Evolutionary conservation across 148 eudicot genomes (phyloP), one percentile per base, ranked within the genome.

Genomic region (Linanthus parryae): DNA sequence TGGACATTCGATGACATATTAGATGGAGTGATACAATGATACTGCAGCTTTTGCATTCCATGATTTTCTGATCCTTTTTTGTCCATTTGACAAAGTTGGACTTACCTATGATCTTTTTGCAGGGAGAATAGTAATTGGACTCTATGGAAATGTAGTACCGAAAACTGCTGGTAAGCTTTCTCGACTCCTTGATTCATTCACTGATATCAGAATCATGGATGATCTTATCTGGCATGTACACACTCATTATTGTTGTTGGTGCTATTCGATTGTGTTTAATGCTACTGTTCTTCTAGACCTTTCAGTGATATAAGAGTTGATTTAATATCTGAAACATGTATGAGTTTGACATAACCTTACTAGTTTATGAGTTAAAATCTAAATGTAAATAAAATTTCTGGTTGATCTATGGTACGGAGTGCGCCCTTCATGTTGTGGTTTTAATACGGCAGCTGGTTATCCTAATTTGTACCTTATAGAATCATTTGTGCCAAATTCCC

Each of bases 81-180:
- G 50, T 10, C 15, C 10, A 38, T 25, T 57, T 27, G 18, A 22
- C 16, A 26, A 40, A 5, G 40, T 50, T 50, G 28, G 15, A 33
- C 61, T 59, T 48, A 52, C 33, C 16, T 1, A 27, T 44, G 46
- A 54, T 29, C 45, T 37, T 50, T 52, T 46, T 56, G 62, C 98
- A 92, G 98, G 96, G 61, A 77, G 98, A 70, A 87, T 92, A 22
- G 82, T 88, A 30, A 81, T 92, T 63, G 98, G 98, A 62, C 76
- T 92, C 59, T 92, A 79, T 69, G 98, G 98, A 41, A 63, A 71
- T 41, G 80, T 69, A 50, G 96, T 87, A 28, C 98, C 94, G 3
- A 92, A 81, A 78, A 84, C 98, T 52, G 75, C 67, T 50, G 98
- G 98, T 87, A 59, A 60, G 44, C 51, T 28, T 46, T 58, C 8